Base-by-base conservation (phyloP, 2,329 filamentous ascomycete genomes). In the Xylaria sp. region DNA sequence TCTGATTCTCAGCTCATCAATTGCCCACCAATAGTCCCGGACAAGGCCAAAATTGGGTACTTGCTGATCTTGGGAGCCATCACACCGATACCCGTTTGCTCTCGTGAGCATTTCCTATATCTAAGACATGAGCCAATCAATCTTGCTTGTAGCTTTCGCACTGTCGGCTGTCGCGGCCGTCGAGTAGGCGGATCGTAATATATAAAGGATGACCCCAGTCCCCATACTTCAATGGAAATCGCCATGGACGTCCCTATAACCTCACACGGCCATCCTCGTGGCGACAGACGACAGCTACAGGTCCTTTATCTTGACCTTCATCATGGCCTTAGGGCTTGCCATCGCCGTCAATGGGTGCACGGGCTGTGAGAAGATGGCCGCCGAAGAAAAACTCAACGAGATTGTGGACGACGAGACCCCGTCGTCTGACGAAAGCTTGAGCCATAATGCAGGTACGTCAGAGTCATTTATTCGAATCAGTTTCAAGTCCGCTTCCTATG, bases 311-410 rank as follows among this genome's bases (percentile, higher is more conserved):
- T 50, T 44, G 8, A 46, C 20, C 44, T 54, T 52, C 50, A 63
- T 28, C n/a, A 77, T 77, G 75, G 72, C 75, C 13, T 31, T 73
- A 41, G 66, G 60, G 34, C 54, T 69, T 39, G 63, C 51, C 28
- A 59, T 56, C 63, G 63, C 70, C 28, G 34, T 52, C 44, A 52
- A 59, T 41, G 66, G 67, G 54, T 78, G 76, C 65, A 54, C 52
- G 51, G 73, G 73, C 10, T 78, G 76, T 50, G 71, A 72, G 54
- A 74, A 75, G 64, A 77, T 77, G 37, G 69, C 74, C 9, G 72
- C 74, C 20, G 73, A 76, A 46, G 73, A 77, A 61, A 67, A 66
- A 52, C 23, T 60, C 10, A 18, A 63, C 13, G 50, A 67, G 59
- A 23, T 41, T 0, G 61, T 48, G 18, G 39, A 65, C 39, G 64